Evolutionary conservation across 306 rosid species (phyloP).

Genomic region (Dicorynia guianensis): DNA sequence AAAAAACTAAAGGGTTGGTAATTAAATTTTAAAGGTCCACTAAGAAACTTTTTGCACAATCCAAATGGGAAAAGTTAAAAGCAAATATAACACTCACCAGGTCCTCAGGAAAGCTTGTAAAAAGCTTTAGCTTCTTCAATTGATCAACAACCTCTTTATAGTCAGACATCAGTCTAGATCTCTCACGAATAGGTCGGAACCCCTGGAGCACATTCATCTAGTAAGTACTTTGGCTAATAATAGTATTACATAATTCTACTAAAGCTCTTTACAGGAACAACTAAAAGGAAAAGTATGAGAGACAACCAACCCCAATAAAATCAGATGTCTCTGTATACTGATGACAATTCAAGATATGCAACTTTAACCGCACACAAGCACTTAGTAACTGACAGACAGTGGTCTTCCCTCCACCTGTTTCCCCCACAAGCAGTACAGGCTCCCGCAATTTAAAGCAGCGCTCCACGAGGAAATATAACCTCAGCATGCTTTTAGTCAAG

Average conservation of each 20-base stretch:
- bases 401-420: constrained; percentile 99
- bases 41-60: neutral
- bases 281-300: constrained; percentile 20
- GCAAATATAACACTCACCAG: constrained; percentile 53
- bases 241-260: neutral
- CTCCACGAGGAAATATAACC: constrained; percentile 80
- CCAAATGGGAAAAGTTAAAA: constrained; percentile 5
- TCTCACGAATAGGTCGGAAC: constrained; percentile 81
- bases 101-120: constrained; percentile 45
- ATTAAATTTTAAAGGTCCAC: neutral
- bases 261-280: neutral
- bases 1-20: neutral
- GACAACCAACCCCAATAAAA: constrained; percentile 86
- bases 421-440: constrained; percentile 96
- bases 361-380: constrained; percentile 62
- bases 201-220: constrained; percentile 57
- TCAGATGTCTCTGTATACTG: constrained; percentile 96
- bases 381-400: constrained; percentile 92
- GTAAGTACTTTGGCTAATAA: constrained; percentile 25
- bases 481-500: constrained; percentile 78
- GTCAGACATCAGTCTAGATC: constrained; percentile 63
- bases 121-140: constrained; percentile 56
- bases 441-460: constrained; percentile 77
- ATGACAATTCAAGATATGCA: constrained; percentile 91
- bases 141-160: constrained; percentile 60